Base-by-base conservation (phyloP, 225 moss, liverwort and hornwort species). In the Neckera pumila region DNA sequence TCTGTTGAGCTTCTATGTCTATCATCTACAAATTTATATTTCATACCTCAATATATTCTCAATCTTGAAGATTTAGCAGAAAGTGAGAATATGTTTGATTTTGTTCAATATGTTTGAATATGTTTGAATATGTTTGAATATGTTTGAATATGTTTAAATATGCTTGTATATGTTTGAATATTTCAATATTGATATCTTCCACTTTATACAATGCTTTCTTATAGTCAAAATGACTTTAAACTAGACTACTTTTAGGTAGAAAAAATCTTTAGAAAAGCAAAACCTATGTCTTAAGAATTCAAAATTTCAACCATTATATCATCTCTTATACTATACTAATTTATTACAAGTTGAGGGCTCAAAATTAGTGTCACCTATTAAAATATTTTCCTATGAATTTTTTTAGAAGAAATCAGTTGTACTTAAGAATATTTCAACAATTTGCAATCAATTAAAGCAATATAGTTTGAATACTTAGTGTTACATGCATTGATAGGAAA, bases 31-130 rank as follows among this genome's bases (percentile, higher is more conserved):
- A n/a, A 38, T 17, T 26, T 57, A 3, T 57, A 57, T 38, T 21
- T n/a, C 10, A n/a, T 25, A 49, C 30, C 4, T 34, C 0, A 0
- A 4, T 76, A 8, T 53, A 0, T 34, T 34, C 0, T 12, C 0
- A 76, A 51, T 51, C 12, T 34, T 51, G 2, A 21, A 21, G 14
- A 21, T 51, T 13, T 13, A 4, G 1, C 53, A 21, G 76, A 19
- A 51, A 51, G 14, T 21, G 14, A 34, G 4, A 76, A 51, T 13
- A 33, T n/a, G n/a, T n/a, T n/a, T n/a, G n/a, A n/a, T n/a, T n/a
- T n/a, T n/a, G n/a, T n/a, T n/a, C n/a, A n/a, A n/a, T n/a, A n/a
- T n/a, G n/a, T n/a, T n/a, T n/a, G n/a, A 74, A 4, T 19, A 11
- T 74, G 12, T 47, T 7, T 74, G n/a, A n/a, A n/a, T n/a, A n/a